Percentiles rank a stretch among this genome's conserved stretches.
These are phyloP conservation scores for Fonsecaea pedrosoi DNA, from an alignment of 2,329 filamentous ascomycete species.

Conservation along the genomic window DNA sequence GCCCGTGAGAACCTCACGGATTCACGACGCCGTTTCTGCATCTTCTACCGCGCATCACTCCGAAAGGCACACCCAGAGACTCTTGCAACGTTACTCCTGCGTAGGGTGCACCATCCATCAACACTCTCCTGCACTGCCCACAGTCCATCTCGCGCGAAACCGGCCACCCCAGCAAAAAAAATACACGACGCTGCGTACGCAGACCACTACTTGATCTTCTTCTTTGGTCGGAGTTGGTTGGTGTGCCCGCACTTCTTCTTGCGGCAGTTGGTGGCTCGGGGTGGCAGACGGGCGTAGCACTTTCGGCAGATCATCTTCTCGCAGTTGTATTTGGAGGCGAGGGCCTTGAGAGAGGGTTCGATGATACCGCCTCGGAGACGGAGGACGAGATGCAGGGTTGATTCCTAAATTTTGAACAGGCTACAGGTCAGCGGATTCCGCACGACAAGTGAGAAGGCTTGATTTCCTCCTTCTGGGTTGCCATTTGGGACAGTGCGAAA, in stretches of 20 bases:
- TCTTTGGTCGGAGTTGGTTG: constrained; percentile 99
- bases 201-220: constrained; percentile 93
- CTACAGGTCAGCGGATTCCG: not conserved
- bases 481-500: constrained; percentile 12
- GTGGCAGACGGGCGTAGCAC: constrained; percentile 99
- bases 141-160: constrained; percentile 7
- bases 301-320: constrained; percentile 99
- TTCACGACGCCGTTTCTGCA: not conserved
- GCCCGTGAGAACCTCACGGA: not conserved
- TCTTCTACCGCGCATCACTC: not conserved
- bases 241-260: constrained; percentile 99
- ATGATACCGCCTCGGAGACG: constrained; percentile 99
- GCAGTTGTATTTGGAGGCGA: constrained; percentile 99
- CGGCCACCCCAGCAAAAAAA: constrained; percentile 42
- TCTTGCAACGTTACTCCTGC: not conserved
- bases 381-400: constrained; percentile 96
- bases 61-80: not conserved
- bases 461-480: not conserved
- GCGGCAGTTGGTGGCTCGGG: constrained; percentile 99
- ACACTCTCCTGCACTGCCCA: not conserved
- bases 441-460: not conserved
- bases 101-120: not conserved
- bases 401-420: constrained; percentile 68
- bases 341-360: constrained; percentile 97
- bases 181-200: constrained; percentile 46